phyloP scores from a whole-genome alignment of 1,284 basidiomycete genomes.

The Tremellales sp. region DNA sequence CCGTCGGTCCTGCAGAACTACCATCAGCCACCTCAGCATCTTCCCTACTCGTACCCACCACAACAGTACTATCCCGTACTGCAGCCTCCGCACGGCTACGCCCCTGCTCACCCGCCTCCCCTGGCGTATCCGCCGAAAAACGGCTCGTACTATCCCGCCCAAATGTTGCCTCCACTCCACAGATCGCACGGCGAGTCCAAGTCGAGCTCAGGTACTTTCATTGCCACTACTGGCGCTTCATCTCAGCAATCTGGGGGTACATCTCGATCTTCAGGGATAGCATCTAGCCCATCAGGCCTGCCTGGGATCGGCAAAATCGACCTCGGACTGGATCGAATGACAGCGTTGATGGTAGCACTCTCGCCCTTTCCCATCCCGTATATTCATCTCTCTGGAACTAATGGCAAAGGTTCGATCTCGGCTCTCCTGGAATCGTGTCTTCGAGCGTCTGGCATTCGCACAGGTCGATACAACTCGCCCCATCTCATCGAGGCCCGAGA shows the following conservation, averaged over 20 bases:
- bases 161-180: too few relatives aligned
- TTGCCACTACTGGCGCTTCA: too few relatives aligned
- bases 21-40: not conserved
- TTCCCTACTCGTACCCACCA: not conserved
- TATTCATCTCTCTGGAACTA: constrained; percentile 90
- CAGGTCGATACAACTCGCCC: constrained; percentile 89
- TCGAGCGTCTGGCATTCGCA: constrained; percentile 55
- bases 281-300: not conserved
- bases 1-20: not conserved
- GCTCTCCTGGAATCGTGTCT: constrained; percentile 77
- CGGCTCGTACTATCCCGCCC: too few relatives aligned
- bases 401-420: constrained; percentile 93
- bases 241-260: too few relatives aligned
- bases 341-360: constrained; percentile 58
- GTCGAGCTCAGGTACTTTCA: too few relatives aligned
- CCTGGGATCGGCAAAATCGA: constrained; percentile 56
- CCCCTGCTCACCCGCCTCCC: not conserved
- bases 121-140: too few relatives aligned
- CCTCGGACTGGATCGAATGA: constrained; percentile 70
- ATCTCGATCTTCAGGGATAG: too few relatives aligned
- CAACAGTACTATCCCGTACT: not conserved
- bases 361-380: constrained; percentile 72
- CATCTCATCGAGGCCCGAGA: constrained; percentile 79
- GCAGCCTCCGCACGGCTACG: not conserved
- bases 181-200: too few relatives aligned